Conservation (phyloP, 2,329 filamentous ascomycete species). For the Pseudogymnoascus sp. region DNA sequence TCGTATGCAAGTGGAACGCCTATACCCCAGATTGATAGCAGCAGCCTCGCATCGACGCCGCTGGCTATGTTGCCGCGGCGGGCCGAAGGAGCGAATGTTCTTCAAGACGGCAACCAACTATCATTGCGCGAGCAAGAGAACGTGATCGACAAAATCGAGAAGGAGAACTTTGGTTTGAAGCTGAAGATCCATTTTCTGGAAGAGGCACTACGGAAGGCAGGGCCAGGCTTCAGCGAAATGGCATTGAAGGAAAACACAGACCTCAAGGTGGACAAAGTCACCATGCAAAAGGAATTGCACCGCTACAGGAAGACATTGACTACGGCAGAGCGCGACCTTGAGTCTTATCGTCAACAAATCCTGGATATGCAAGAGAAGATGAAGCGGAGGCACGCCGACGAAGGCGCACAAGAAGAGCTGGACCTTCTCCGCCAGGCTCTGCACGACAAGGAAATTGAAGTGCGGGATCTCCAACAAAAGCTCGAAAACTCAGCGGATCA, state of each 20-base stretch:
- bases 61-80: slow-evolving; percentile 60
- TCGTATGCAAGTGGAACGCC: slow-evolving; percentile 61
- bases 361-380: slow-evolving; percentile 74
- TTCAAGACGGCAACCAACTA: slow-evolving; percentile 82
- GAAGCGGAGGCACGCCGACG: slow-evolving; percentile 66
- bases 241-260: slow-evolving; percentile 93
- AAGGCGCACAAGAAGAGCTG: slow-evolving; percentile 55
- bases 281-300: slow-evolving; percentile 79
- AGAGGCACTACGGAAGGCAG: slow-evolving; percentile 77
- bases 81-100: slow-evolving; percentile 54
- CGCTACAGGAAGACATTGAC: slow-evolving; percentile 78
- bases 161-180: slow-evolving; percentile 96
- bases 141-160: slow-evolving; percentile 91
- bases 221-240: slow-evolving; percentile 80
- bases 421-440: slow-evolving; percentile 49
- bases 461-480: slow-evolving; percentile 47
- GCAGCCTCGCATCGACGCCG: slow-evolving; percentile 77
- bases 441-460: slow-evolving; percentile 44
- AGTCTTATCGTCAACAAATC: slow-evolving; percentile 74
- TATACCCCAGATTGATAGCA: slow-evolving; percentile 66
- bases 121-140: slow-evolving; percentile 92
- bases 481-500: slow-evolving; percentile 49
- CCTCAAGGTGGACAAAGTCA: slow-evolving; percentile 85
- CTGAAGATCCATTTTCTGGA: slow-evolving; percentile 96
- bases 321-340: slow-evolving; percentile 77